Evolutionary conservation across 2,329 filamentous ascomycete species (phyloP).

Genomic region (Stromatinia cepivora): DNA sequence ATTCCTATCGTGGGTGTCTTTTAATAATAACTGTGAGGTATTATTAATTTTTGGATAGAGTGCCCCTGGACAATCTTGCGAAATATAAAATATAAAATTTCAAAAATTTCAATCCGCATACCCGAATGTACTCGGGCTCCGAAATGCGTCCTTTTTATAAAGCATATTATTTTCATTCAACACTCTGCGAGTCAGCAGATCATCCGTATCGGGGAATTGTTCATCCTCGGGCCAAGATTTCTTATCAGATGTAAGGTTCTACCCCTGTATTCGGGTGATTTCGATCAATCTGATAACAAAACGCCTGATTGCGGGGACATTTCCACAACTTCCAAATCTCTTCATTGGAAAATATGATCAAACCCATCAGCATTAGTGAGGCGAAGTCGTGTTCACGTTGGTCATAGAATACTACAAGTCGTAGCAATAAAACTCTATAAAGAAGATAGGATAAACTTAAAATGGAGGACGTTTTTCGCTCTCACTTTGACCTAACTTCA

Average conservation of each 20-base stretch:
- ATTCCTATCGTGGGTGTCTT: not conserved
- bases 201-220: not conserved
- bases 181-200: not conserved
- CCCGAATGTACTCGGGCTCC: not conserved
- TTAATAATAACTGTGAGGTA: not conserved
- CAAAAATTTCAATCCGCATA: not conserved
- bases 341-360: not conserved
- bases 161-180: not conserved
- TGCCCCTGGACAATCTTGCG: not conserved
- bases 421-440: not conserved
- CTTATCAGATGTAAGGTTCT: conserved; percentile 14
- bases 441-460: not conserved
- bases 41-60: not conserved
- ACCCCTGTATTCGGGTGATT: conserved; percentile 6
- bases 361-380: not conserved
- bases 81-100: not conserved
- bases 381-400: not conserved
- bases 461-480: not conserved
- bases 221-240: conserved; percentile 4
- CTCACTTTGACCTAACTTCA: not conserved
- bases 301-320: not conserved
- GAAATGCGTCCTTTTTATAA: not conserved
- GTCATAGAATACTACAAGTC: conserved; percentile 1
- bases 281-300: conserved; percentile 18
- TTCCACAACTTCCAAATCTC: not conserved